phyloP scores from a whole-genome alignment of 2,329 filamentous ascomycete genomes.

The Eutypella sp. region DNA sequence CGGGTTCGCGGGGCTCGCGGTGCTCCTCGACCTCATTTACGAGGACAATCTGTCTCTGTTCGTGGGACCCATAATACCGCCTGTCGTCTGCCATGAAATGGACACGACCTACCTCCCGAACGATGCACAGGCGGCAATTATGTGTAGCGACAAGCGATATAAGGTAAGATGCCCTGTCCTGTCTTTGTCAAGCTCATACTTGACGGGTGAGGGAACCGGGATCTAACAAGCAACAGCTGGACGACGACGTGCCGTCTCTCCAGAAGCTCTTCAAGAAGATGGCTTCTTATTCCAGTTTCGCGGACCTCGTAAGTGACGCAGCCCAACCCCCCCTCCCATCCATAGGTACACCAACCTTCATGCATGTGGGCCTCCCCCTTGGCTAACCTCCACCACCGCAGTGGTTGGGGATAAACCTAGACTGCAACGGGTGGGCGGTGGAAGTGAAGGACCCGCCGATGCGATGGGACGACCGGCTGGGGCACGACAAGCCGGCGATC shows the following conservation, averaged over 20 bases:
- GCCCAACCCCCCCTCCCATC: conserved; percentile 6
- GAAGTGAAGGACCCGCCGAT: conserved; percentile 27
- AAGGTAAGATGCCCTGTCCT: conserved; percentile 8
- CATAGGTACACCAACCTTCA: not conserved
- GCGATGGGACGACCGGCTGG: conserved; percentile 25
- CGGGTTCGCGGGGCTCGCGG: conserved; percentile 29
- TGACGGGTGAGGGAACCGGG: no score
- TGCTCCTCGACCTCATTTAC: conserved; percentile 25
- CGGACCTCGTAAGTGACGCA: conserved; percentile 30
- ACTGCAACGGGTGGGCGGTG: conserved; percentile 30
- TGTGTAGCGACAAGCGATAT: conserved; percentile 31
- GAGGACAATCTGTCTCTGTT: conserved; percentile 15
- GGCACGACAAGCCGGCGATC: conserved; percentile 24
- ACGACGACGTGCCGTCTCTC: conserved; percentile 26
- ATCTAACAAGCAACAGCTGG: conserved; percentile 15
- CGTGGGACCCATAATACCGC: conserved; percentile 3
- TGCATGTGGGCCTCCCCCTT: conserved; percentile 8
- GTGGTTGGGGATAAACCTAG: conserved; percentile 29
- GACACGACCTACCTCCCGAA: conserved; percentile 21
- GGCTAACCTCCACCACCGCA: conserved; percentile 11
- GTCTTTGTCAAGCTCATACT: not conserved
- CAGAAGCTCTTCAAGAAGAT: conserved; percentile 24
- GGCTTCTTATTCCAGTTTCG: conserved; percentile 28
- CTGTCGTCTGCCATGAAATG: conserved; percentile 17
- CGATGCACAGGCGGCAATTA: conserved; percentile 24